Percentiles rank a stretch among this genome's conserved stretches.
These are phyloP conservation scores for Paecilomyces variotii DNA, from an alignment of 2,329 filamentous ascomycete species.

Conservation along the genomic window DNA sequence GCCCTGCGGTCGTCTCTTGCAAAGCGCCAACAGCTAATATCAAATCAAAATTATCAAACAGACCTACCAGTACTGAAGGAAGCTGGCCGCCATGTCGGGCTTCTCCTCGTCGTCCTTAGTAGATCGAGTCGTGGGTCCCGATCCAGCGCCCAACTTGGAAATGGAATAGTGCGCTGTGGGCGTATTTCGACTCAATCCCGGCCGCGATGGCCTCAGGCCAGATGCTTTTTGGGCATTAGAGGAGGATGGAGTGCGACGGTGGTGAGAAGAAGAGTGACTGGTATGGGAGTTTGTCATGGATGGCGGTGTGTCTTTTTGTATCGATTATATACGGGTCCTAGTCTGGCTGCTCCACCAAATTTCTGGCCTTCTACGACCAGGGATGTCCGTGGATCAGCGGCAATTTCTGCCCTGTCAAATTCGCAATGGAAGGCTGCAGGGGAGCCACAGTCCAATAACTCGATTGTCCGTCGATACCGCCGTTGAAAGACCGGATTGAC, in stretches of 20 bases:
- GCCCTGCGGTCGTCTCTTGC: too few species aligned
- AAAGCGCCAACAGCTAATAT: neutral
- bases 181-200: slow-evolving; percentile 24
- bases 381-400: neutral
- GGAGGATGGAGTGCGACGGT: slow-evolving; percentile 26
- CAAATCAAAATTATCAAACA: neutral
- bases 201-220: slow-evolving; percentile 19
- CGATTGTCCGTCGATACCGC: neutral
- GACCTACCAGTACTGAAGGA: slow-evolving; percentile 39
- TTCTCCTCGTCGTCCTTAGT: slow-evolving; percentile 19
- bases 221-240: slow-evolving; percentile 21
- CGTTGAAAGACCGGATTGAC: neutral
- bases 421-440: neutral
- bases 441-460: neutral
- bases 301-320: slow-evolving; percentile 25
- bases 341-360: neutral
- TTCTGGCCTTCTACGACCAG: neutral
- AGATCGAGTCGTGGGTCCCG: slow-evolving; percentile 14
- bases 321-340: neutral
- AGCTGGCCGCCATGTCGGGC: slow-evolving; percentile 36
- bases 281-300: slow-evolving; percentile 27
- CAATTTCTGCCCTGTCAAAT: neutral
- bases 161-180: slow-evolving; percentile 22
- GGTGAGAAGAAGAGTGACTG: slow-evolving; percentile 6
- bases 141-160: slow-evolving; percentile 23